Evolutionary conservation across 768 basidiomycete genomes (phyloP), one percentile per base, ranked within the genome.

Genomic region (Epithele typhae): DNA sequence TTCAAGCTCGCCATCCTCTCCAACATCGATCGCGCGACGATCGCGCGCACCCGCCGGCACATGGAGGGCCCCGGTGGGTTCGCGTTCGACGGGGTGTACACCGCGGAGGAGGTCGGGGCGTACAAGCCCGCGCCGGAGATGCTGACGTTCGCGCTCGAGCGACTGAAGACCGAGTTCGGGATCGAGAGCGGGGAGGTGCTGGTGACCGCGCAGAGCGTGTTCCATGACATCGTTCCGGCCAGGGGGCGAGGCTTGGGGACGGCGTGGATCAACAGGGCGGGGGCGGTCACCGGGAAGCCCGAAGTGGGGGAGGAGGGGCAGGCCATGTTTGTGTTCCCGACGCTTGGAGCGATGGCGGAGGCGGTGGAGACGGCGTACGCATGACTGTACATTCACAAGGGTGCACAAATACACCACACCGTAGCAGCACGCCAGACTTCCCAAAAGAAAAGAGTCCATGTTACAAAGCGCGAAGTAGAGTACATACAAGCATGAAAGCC

Each of bases 1-100:
- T 88, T 78, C 68, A 81, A 80, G 45, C 79, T 89, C 48, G 73
- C 81, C 49, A 82, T 87, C 5, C 72, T 89, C 32, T 87, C 85
- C 54, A 89, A 90, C 62, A 81, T 89, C 58, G 87, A 90, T 53
- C 73, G 73, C 46, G 59, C 55, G 19, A 82, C 83, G 25, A 86
- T 87, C 59, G 66, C 73, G 3, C 65, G 72, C 52, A 87, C 84
- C 0, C 80, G 81, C 38, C 64, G 66, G 17, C 70, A 71, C 40
- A 76, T 88, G 33, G 65, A 66, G 42, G 58, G 49, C 22, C 25
- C 48, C 43, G 22, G 46, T 24, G 65, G 68, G 40, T 84, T 84
- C 21, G 74, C 79, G 1, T 89, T 89, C 63, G 75, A 78, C 22
- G 70, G 79, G 42, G 68, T 86, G 45, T 66, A 84, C 55, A 88